Percentiles rank a stretch among this genome's conserved stretches.
phyloP scores from a whole-genome alignment of 192 early-diverging fungal species.

The Gonapodya sp. region DNA sequence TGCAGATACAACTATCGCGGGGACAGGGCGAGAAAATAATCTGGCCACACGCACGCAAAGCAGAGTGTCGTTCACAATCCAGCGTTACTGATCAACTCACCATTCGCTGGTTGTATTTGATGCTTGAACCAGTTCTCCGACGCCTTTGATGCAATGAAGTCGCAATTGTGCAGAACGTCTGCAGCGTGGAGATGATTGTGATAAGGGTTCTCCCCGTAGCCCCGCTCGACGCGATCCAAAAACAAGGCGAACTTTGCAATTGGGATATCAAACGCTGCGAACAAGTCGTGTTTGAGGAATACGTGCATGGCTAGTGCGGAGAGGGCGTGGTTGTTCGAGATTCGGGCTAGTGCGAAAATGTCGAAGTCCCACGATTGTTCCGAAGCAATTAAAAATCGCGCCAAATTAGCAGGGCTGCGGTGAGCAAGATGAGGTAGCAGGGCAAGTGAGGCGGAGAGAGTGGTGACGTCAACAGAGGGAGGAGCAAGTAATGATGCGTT shows the following conservation, averaged over 20 bases:
- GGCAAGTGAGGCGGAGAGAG: too few relatives aligned
- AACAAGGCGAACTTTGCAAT: constrained; percentile 32
- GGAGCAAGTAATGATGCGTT: too few relatives aligned
- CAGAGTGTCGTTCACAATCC: too few relatives aligned
- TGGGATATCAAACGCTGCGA: constrained; percentile 29
- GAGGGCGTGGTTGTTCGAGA: constrained; percentile 27
- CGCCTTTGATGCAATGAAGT: constrained; percentile 34
- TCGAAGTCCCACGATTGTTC: constrained; percentile 30
- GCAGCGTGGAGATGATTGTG: constrained; percentile 94
- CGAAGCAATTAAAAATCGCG: background rate
- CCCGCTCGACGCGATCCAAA: constrained; percentile 33
- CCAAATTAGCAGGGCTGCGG: background rate
- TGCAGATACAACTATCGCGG: too few relatives aligned
- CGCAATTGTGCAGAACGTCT: constrained; percentile 85
- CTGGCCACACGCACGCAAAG: too few relatives aligned
- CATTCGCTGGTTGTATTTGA: too few relatives aligned
- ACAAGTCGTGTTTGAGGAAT: background rate
- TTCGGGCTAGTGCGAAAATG: constrained; percentile 33
- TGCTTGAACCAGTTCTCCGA: too few relatives aligned
- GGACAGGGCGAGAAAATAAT: too few relatives aligned
- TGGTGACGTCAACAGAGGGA: too few relatives aligned
- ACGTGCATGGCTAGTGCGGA: background rate
- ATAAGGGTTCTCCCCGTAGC: constrained; percentile 64
- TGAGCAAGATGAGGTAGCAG: too few relatives aligned
- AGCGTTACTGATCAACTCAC: too few relatives aligned